Conservation (phyloP, 2,329 filamentous ascomycete genomes). For the Beauveria sp. region DNA sequence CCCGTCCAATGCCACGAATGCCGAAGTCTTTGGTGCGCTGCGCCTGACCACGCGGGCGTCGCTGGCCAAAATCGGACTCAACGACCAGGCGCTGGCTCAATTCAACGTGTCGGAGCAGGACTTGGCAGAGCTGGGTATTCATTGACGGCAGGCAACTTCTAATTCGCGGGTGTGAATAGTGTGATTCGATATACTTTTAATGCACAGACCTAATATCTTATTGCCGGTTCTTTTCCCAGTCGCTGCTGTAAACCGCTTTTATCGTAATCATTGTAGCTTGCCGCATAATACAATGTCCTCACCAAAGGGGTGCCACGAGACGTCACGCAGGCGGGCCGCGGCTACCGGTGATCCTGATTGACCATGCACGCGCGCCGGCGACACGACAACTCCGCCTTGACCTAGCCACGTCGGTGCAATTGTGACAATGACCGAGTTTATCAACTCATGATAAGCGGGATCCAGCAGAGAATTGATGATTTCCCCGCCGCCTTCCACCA, state of each 20-base stretch:
- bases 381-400: conserved; percentile 69
- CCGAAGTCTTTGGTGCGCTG: not conserved
- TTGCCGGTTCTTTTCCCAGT: not conserved
- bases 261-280: conserved; percentile 30
- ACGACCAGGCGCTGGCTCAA: not conserved
- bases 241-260: no score
- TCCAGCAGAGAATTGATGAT: conserved; percentile 78
- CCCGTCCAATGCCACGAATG: not conserved
- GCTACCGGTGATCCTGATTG: conserved; percentile 45
- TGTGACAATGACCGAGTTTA: conserved; percentile 78
- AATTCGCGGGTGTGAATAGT: not conserved
- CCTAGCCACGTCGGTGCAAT: conserved; percentile 90
- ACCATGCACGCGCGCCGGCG: conserved; percentile 52
- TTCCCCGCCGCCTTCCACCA: conserved; percentile 82
- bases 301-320: conserved; percentile 70
- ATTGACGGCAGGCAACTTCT: not conserved
- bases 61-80: not conserved
- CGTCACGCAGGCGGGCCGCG: conserved; percentile 56
- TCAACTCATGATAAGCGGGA: conserved; percentile 48
- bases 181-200: not conserved
- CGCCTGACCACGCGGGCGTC: not conserved
- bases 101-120: not conserved
- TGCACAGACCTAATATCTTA: not conserved
- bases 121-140: not conserved
- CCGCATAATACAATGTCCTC: conserved; percentile 81